phyloP scores from a whole-genome alignment of 2,329 filamentous ascomycete genomes.

The Acrodontium crateriforme region DNA sequence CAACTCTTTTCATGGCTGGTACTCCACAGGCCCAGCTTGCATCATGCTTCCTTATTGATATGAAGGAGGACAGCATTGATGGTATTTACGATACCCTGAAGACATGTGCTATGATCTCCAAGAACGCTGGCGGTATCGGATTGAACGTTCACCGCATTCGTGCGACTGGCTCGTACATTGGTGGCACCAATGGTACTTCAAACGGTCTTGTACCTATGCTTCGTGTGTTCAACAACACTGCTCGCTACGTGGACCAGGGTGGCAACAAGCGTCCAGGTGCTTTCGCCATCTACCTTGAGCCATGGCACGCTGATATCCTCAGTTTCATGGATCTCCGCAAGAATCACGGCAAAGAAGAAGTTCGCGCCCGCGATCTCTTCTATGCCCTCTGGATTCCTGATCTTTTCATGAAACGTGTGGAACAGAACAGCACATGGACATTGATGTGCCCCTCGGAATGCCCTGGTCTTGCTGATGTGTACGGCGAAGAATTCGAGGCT shows the following conservation, averaged over 20 bases:
- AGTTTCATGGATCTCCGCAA: constrained; percentile 95
- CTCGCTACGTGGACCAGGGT: constrained; percentile 95
- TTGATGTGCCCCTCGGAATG: constrained; percentile 97
- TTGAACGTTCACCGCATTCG: constrained; percentile 94
- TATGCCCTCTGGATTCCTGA: constrained; percentile 97
- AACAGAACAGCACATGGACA: constrained; percentile 93
- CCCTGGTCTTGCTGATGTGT: constrained; percentile 86
- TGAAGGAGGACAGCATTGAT: constrained; percentile 99
- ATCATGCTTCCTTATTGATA: constrained; percentile 97
- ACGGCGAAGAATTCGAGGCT: constrained; percentile 92
- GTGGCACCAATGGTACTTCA: constrained; percentile 92
- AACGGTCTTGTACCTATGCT: constrained; percentile 98
- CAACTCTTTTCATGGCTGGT: constrained; percentile 94
- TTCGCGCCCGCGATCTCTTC: constrained; percentile 93
- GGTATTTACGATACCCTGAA: constrained; percentile 99
- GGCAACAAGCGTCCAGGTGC: constrained; percentile 98
- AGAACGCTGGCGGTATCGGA: constrained; percentile 96
- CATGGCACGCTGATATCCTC: constrained; percentile 96
- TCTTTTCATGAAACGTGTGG: constrained; percentile 98
- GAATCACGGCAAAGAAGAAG: constrained; percentile 98
- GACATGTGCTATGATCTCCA: constrained; percentile 99
- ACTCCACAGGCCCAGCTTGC: constrained; percentile 90
- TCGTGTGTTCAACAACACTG: constrained; percentile 98
- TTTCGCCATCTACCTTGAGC: constrained; percentile 97
- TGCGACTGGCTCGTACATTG: constrained; percentile 94